Base-by-base conservation (phyloP, 1,284 basidiomycete genomes). In the Puccinia horiana region DNA sequence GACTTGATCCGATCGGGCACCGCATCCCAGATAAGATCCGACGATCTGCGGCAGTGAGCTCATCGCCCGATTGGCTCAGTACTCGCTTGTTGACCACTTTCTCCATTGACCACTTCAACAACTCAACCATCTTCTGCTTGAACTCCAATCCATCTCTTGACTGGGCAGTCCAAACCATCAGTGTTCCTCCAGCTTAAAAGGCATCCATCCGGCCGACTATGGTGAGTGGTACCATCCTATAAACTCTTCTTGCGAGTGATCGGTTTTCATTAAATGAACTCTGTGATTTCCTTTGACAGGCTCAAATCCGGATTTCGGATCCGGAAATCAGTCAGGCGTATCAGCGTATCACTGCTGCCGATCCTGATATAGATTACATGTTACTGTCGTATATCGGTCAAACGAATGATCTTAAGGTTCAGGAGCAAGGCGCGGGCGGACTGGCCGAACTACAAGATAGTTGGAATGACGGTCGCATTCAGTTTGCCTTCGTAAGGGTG, bases 401-500 rank as follows among this genome's bases (percentile, higher is more conserved):
- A 1, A 91, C 92, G 2, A 96, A 96, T 86, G 94, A 97, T 87
- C 90, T 98, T 82, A 95, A 94, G 85, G 93, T 97, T 14, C 94
- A 96, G 87, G 90, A 90, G 0, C 93, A 92, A 1, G 94, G 95
- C n/a, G 89, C 89, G 83, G 93, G 92, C 35, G 94, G 95, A 0
- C 89, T 99, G 16, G 94, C 96, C 84, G 95, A 96, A 86, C 89
- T 98, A 26, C 91, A 93, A 85, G 96, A 98, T 84, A 95, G 97
- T 88, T 98, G 98, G 88, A 93, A 92, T 63, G 95, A 98, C 87
- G 96, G 95, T 83, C 90, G 92, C 84, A 95, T 98, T 80, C 95
- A 98, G 88, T 99, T 96, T 86, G 96, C 94, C 14, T 97, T 98
- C 86, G 92, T 90, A 3, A 90, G 94, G 82, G 94, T 98, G 58